Conservation (phyloP, 768 basidiomycete species). For the Dendrothele bispora region DNA sequence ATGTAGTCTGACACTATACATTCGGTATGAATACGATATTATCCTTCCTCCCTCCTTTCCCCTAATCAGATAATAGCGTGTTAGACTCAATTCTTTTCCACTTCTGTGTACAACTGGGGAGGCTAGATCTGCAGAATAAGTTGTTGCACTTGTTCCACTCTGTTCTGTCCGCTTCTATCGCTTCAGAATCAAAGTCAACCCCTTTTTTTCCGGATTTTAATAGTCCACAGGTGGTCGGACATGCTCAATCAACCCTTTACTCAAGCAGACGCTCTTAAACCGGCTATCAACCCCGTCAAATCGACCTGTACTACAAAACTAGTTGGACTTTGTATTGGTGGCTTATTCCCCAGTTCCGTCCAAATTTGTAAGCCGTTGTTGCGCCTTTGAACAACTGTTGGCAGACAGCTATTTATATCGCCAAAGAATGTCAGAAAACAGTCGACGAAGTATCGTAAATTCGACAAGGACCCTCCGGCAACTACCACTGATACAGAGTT, state of each 20-base stretch:
- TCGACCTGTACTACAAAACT: conserved; percentile 84
- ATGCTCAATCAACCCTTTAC: conserved; percentile 64
- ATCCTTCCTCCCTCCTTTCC: not conserved
- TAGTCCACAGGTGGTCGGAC: conserved; percentile 16
- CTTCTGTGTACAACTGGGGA: conserved; percentile 61
- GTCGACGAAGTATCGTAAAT: conserved; percentile 30
- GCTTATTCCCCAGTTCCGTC: conserved; percentile 84
- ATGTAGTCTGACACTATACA: conserved; percentile 85
- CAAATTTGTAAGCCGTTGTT: conserved; percentile 64
- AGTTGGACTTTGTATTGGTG: conserved; percentile 95
- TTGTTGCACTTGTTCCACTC: conserved; percentile 89
- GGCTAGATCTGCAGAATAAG: conserved; percentile 89
- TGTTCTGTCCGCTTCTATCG: conserved; percentile 64
- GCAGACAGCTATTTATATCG: conserved; percentile 60
- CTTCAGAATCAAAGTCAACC: too few species aligned
- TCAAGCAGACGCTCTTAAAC: conserved; percentile 80
- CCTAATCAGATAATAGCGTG: conserved; percentile 48
- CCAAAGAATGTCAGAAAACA: conserved; percentile 55
- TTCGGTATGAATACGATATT: conserved; percentile 54
- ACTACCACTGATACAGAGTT: conserved; percentile 77
- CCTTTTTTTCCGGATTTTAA: too few species aligned
- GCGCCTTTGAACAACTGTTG: conserved; percentile 77
- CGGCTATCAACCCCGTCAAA: conserved; percentile 71
- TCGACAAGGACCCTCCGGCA: conserved; percentile 40
- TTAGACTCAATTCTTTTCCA: conserved; percentile 84